Evolutionary conservation across 352 stramenopile species (phyloP).

Genomic region (Pythium graminicola): DNA sequence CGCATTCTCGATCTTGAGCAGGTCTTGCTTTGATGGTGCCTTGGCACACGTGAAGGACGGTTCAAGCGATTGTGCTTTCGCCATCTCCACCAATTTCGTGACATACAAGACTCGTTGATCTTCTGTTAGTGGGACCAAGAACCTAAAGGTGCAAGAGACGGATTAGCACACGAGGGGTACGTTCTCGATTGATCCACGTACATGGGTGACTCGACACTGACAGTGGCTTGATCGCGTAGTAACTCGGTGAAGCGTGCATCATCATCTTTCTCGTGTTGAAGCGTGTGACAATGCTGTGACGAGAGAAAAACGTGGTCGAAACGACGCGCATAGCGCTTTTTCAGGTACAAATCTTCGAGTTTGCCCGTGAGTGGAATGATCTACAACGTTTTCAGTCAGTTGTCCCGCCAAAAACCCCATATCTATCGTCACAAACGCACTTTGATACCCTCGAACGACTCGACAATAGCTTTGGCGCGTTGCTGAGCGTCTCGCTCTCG

Average conservation of each 20-base stretch:
- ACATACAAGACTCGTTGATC: conserved; percentile 64
- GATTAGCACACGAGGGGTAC: background rate
- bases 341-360: conserved; percentile 50
- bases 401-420: background rate
- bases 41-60: conserved; percentile 29
- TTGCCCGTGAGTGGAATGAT: conserved; percentile 58
- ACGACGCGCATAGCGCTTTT: conserved; percentile 48
- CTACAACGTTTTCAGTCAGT: conserved; percentile 19
- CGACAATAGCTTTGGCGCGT: conserved; percentile 35
- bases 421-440: conserved; percentile 17
- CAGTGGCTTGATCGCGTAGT: conserved; percentile 31
- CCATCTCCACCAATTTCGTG: conserved; percentile 60
- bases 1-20: conserved; percentile 47
- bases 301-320: conserved; percentile 73
- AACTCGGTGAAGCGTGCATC: conserved; percentile 30
- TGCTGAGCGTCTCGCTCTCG: conserved; percentile 29
- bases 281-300: conserved; percentile 45
- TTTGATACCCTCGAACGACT: conserved; percentile 59
- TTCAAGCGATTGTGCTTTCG: conserved; percentile 27
- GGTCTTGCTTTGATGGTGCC: conserved; percentile 34
- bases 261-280: conserved; percentile 27
- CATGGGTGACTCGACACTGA: conserved; percentile 71
- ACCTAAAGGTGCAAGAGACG: conserved; percentile 23
- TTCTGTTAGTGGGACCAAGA: conserved; percentile 63
- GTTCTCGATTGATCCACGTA: conserved; percentile 24